Conservation (phyloP, 1,139 yeast genomes). For the Lodderomyces parapsilosis region DNA sequence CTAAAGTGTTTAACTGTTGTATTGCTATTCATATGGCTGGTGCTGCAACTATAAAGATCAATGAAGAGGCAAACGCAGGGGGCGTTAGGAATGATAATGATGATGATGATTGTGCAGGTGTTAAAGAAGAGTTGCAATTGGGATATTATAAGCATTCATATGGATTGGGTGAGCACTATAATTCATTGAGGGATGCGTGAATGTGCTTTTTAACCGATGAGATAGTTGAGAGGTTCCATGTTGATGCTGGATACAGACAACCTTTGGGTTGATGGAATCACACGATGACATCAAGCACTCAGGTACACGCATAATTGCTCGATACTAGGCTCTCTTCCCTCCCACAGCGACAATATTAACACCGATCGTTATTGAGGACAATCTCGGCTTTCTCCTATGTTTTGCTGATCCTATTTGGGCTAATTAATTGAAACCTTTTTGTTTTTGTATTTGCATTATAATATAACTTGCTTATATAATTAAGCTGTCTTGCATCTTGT, state of each 20-base stretch:
- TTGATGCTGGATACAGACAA: too few species aligned
- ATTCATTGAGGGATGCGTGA: conserved; percentile 65
- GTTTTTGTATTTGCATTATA: too few species aligned
- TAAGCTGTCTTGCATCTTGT: neutral
- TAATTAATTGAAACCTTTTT: too few species aligned
- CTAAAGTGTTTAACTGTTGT: conserved; percentile 65
- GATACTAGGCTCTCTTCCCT: too few species aligned
- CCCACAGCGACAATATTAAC: too few species aligned
- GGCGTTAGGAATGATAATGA: neutral
- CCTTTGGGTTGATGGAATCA: too few species aligned
- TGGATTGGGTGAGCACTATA: conserved; percentile 94
- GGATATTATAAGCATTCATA: conserved; percentile 84
- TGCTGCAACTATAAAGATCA: conserved; percentile 57
- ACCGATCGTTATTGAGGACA: too few species aligned
- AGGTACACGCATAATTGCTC: too few species aligned
- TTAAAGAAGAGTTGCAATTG: conserved; percentile 61
- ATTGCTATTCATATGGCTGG: conserved; percentile 79
- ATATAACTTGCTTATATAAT: neutral
- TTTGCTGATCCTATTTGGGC: neutral
- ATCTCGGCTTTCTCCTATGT: too few species aligned
- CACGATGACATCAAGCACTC: too few species aligned
- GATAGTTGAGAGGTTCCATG: too few species aligned
- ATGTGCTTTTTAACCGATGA: too few species aligned
- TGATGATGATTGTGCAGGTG: conserved; percentile 14
- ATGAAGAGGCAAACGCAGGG: conserved; percentile 40